Evolutionary conservation across 108 stramenopile genomes (phyloP).

Genomic region (Craspedostauros australis): DNA sequence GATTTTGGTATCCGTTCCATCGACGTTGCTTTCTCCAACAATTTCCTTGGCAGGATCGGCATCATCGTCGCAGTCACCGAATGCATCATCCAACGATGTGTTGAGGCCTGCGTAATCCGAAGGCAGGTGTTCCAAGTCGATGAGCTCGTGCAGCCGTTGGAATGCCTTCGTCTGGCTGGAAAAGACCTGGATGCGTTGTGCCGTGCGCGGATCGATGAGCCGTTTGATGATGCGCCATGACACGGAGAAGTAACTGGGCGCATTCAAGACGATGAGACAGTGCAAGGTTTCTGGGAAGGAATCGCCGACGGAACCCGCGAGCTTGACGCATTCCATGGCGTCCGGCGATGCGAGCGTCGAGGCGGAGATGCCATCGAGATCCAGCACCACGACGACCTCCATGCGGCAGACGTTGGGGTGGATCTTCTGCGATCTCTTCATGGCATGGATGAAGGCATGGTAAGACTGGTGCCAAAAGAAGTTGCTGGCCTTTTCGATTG

Average conservation of each 20-base stretch:
- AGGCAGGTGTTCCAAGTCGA: slow-evolving; percentile 8
- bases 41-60: too few species aligned
- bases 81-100: too few species aligned
- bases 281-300: slow-evolving; percentile 11
- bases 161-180: not conserved
- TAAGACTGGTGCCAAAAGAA: not conserved
- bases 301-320: not conserved
- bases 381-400: not conserved
- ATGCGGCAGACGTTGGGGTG: not conserved
- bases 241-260: slow-evolving; percentile 13
- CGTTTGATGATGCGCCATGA: slow-evolving; percentile 7
- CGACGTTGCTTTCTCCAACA: too few species aligned
- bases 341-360: not conserved
- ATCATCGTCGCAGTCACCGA: too few species aligned
- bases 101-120: too few species aligned
- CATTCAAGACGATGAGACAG: slow-evolving; percentile 7
- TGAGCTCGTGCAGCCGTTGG: not conserved
- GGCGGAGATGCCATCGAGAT: not conserved
- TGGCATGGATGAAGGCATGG: not conserved
- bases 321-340: not conserved
- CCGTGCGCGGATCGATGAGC: slow-evolving; percentile 10
- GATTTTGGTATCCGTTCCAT: too few species aligned
- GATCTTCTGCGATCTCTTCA: not conserved
- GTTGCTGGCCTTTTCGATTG: not conserved
- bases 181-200: slow-evolving; percentile 1